Percentiles rank a stretch among this genome's conserved stretches.
phyloP scores from a whole-genome alignment of 805 yeast species.

The Lipomyces spencermartinsiae region DNA sequence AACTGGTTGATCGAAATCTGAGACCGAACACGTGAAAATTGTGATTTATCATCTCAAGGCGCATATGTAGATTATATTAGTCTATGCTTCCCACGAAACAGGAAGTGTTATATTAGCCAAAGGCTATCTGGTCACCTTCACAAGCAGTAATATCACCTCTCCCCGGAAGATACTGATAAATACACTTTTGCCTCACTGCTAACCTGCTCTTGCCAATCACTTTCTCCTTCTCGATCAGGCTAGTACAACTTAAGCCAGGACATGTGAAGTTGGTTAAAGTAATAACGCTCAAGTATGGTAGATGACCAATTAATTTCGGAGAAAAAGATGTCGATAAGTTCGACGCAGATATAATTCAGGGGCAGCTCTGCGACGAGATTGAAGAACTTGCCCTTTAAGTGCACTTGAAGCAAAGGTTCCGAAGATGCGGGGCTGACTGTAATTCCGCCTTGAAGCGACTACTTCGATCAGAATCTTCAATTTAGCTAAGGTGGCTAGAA shows the following conservation, averaged over 20 bases:
- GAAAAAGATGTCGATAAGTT: slow-evolving; percentile 1
- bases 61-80: too few relatives aligned
- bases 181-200: too few relatives aligned
- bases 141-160: too few relatives aligned
- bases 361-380: slow-evolving; percentile 5
- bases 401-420: slow-evolving; percentile 7
- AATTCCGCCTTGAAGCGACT: neutral
- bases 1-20: too few relatives aligned
- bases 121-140: too few relatives aligned
- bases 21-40: too few relatives aligned
- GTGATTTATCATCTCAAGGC: too few relatives aligned
- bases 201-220: too few relatives aligned
- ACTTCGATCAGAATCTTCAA: slow-evolving; percentile 4
- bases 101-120: too few relatives aligned
- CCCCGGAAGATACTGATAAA: too few relatives aligned
- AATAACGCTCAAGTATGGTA: slow-evolving; percentile 6
- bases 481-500: slow-evolving; percentile 1
- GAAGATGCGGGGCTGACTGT: neutral
- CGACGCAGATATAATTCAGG: neutral
- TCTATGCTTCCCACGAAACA: too few relatives aligned
- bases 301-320: slow-evolving; percentile 5
- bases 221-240: too few relatives aligned
- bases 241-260: slow-evolving; percentile 5
- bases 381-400: slow-evolving; percentile 4
- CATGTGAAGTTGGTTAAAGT: neutral